Conservation (phyloP, 495 filamentous ascomycete genomes). For the Hyphodiscus hymeniophilus region DNA sequence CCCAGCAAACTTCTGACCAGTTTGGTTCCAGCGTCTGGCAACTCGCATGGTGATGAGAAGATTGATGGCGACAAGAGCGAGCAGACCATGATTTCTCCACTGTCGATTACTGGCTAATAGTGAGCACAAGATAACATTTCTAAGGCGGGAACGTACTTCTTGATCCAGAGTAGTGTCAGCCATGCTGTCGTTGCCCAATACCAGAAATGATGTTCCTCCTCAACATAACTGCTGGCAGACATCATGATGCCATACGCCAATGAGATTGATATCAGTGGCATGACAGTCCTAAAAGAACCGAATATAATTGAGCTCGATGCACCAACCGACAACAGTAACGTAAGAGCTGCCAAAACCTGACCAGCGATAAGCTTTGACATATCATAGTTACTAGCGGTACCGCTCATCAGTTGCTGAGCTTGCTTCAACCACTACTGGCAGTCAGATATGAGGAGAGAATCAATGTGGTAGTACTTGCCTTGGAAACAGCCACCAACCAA, state of each 20-base stretch:
- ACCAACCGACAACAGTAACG: conserved; percentile 39
- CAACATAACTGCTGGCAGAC: conserved; percentile 96
- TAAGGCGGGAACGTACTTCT: conserved; percentile 24
- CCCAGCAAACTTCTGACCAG: conserved; percentile 88
- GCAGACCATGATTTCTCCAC: conserved; percentile 1
- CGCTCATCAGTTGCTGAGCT: conserved; percentile 71
- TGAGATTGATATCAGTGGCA: conserved; percentile 32
- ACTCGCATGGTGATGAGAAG: conserved; percentile 50
- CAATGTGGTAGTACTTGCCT: conserved; percentile 19
- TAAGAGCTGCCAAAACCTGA: conserved; percentile 25
- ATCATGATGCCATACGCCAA: conserved; percentile 74
- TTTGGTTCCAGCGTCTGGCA: conserved; percentile 83
- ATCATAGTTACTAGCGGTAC: conserved; percentile 87
- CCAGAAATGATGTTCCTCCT: conserved; percentile 98
- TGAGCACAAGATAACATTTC: conserved; percentile 5
- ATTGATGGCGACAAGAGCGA: conserved; percentile 3
- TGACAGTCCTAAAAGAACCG: conserved; percentile 7
- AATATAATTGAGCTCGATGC: conserved; percentile 28
- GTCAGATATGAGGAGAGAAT: conserved; percentile 21
- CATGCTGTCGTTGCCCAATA: conserved; percentile 82
- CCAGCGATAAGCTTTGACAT: conserved; percentile 41
- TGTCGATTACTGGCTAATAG: conserved; percentile 7
- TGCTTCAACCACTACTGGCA: conserved; percentile 49
- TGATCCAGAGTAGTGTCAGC: conserved; percentile 56
- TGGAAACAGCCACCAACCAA: conserved; percentile 4